A percentile compares a stretch with the other conserved stretches of the same genome.
These are phyloP conservation scores for Babesia caballi DNA, from an alignment of 169 alveolate species.

Conservation along the genomic window DNA sequence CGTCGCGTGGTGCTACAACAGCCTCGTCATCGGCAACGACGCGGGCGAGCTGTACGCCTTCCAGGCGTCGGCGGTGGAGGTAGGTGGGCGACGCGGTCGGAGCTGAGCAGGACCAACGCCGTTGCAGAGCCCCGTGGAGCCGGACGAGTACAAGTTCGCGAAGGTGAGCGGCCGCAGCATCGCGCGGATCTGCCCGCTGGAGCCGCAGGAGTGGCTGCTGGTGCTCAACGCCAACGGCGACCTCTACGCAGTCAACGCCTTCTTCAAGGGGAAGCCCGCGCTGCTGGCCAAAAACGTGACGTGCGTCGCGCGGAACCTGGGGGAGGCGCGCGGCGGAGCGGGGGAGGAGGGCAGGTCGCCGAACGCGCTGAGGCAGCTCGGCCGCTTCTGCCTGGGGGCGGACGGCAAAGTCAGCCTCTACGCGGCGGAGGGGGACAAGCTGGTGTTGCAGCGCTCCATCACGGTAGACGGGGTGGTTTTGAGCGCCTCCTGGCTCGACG, in stretches of 20 bases:
- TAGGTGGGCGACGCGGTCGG: conserved; percentile 13
- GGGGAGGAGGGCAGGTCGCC: neutral
- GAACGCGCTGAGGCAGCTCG: conserved; percentile 12
- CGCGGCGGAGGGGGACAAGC: conserved; percentile 39
- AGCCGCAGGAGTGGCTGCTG: conserved; percentile 51
- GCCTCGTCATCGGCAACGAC: conserved; percentile 37
- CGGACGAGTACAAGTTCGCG: conserved; percentile 20
- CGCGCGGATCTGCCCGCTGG: conserved; percentile 47
- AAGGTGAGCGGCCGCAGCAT: conserved; percentile 33
- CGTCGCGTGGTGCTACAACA: conserved; percentile 54
- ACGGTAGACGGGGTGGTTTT: conserved; percentile 24
- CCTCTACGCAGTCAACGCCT: conserved; percentile 30
- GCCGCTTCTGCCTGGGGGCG: conserved; percentile 41
- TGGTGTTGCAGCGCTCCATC: conserved; percentile 24
- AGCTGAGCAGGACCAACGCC: neutral
- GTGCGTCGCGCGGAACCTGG: conserved; percentile 37
- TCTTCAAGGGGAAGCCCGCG: conserved; percentile 28
- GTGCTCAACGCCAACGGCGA: conserved; percentile 57
- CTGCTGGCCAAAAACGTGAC: conserved; percentile 39
- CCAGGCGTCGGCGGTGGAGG: conserved; percentile 43
- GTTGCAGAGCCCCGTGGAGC: conserved; percentile 53
- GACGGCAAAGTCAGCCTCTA: conserved; percentile 38
- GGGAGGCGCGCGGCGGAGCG: neutral
- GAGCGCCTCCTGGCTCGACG: conserved; percentile 48
- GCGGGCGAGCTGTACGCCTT: conserved; percentile 50